Evolutionary conservation across 805 yeast species (phyloP), one percentile per base, ranked within the genome.

Genomic region (Dipodascopsis uninucleata): DNA sequence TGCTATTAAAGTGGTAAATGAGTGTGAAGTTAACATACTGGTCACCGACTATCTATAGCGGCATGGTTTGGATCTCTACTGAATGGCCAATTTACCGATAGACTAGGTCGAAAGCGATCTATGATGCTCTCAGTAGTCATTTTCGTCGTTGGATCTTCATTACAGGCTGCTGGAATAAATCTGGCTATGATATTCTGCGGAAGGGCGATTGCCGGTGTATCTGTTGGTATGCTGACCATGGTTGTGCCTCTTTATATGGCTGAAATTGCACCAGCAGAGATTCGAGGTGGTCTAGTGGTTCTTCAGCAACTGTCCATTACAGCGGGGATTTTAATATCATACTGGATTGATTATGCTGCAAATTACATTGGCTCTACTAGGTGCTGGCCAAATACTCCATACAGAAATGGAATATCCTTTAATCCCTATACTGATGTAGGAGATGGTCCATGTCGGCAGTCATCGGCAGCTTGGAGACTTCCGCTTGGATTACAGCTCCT

Each of bases 401-500:
- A 41, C 42, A 31, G 38, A 8, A 31, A 45, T 21, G 47, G 22
- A 10, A 31, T 25, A 21, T 28, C 47, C 20, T 45, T 45, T 43
- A 36, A 45, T 22, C 50, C 50, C 18, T 41, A 41, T 25, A 32
- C 39, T 20, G 50, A 45, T 17, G 18, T 45, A 18, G 41, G 31
- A 17, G 36, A 23, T 12, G 38, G 32, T 8, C 53, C 24, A 28
- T 45, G 43, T 38, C 42, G 32, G 38, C 60, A 58, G 39, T 49
- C 58, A 28, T 60, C 62, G 1, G 10, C 69, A 32, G 72, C 84
- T 35, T 83, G 82, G 75, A 71, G 89, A 58, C 58, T 77, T 17
- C 82, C 78, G 47, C 70, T 88, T 82, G 68, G 76, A 56, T 31
- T 83, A 66, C 71, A 75, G 67, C 62, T 74, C 59, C 47, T 79